phyloP scores from a whole-genome alignment of 345 rosid genomes.

The Adansonia digitata region DNA sequence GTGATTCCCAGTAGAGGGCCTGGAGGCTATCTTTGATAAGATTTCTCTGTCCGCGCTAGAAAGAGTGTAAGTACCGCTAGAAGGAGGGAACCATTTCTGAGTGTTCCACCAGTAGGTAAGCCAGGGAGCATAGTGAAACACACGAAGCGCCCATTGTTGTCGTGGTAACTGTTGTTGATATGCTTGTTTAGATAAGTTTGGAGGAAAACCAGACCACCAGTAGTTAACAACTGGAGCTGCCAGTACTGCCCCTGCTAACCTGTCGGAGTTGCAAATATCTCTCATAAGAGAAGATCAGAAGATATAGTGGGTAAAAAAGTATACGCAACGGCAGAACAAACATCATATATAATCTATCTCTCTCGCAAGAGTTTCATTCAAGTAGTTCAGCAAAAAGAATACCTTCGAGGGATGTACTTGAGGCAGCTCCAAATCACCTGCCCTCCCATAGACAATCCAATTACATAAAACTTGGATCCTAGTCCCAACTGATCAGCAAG shows the following conservation, averaged over 20 bases:
- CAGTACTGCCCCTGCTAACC: slow-evolving; percentile 53
- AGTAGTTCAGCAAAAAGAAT: neutral
- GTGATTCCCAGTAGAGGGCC: neutral
- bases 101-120: slow-evolving; percentile 69
- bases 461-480: slow-evolving; percentile 9
- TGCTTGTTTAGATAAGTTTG: slow-evolving; percentile 40
- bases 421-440: slow-evolving; percentile 9
- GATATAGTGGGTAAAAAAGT: neutral
- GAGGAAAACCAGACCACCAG: slow-evolving; percentile 56
- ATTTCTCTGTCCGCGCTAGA: slow-evolving; percentile 35
- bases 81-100: slow-evolving; percentile 48
- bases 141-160: slow-evolving; percentile 61
- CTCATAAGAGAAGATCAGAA: neutral
- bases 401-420: slow-evolving; percentile 51
- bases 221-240: slow-evolving; percentile 53
- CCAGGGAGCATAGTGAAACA: slow-evolving; percentile 63
- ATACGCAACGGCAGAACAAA: neutral
- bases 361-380: neutral
- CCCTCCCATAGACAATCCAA: slow-evolving; percentile 5
- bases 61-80: slow-evolving; percentile 28
- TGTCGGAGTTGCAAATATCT: slow-evolving; percentile 10
- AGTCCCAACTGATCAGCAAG: slow-evolving; percentile 3
- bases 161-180: slow-evolving; percentile 31
- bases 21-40: neutral
- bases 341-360: neutral